These are phyloP conservation scores for Apiospora aurea DNA, from an alignment of 2,329 filamentous ascomycete genomes.

Conservation along the genomic window DNA sequence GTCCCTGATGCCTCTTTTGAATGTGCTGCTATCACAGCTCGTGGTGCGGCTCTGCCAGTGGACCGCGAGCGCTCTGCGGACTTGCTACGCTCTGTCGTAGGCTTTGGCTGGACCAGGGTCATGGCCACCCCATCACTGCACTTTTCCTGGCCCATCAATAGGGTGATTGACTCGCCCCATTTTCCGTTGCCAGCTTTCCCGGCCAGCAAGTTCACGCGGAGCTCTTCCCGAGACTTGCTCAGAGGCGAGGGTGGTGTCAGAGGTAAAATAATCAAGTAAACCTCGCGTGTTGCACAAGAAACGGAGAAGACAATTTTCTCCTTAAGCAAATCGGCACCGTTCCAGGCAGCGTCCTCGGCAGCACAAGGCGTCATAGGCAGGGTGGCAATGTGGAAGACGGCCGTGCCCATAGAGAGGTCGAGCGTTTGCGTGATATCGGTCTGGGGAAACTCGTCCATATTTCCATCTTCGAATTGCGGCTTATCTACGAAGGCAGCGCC, in stretches of 20 bases:
- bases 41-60: conserved; percentile 39
- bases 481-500: conserved; percentile 54
- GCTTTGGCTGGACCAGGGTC: conserved; percentile 54
- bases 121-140: conserved; percentile 64
- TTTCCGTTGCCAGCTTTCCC: conserved; percentile 64
- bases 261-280: conserved; percentile 65
- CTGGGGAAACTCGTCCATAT: conserved; percentile 56
- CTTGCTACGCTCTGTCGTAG: conserved; percentile 41
- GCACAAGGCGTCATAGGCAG: conserved; percentile 58
- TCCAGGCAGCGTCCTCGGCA: conserved; percentile 57
- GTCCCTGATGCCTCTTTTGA: conserved; percentile 65
- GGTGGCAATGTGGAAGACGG: conserved; percentile 63
- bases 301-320: conserved; percentile 68
- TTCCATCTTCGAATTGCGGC: conserved; percentile 63
- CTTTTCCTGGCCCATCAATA: conserved; percentile 61
- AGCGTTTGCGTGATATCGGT: conserved; percentile 65
- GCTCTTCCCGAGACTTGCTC: conserved; percentile 63
- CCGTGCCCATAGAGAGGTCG: conserved; percentile 65
- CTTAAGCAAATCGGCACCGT: conserved; percentile 56
- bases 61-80: conserved; percentile 47
- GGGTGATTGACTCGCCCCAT: conserved; percentile 67
- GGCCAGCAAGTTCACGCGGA: conserved; percentile 58
- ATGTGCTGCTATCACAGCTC: conserved; percentile 66
- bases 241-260: conserved; percentile 67
- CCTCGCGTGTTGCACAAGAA: conserved; percentile 63